Percentiles rank a stretch among this genome's conserved stretches.
phyloP scores from a whole-genome alignment of 1,139 yeast genomes.

The Pichia sp. region DNA sequence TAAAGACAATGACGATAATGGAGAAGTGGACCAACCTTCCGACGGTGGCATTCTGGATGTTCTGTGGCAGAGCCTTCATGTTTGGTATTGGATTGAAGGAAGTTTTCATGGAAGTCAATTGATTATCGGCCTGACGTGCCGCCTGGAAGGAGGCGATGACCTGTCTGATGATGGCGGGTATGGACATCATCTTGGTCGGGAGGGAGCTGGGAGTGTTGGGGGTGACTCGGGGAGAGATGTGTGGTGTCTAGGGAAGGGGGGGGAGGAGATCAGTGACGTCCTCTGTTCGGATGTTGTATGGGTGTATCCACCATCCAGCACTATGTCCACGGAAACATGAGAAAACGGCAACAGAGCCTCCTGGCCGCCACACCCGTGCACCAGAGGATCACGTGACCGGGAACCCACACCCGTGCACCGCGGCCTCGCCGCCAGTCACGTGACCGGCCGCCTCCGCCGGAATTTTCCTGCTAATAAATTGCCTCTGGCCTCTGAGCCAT shows the following conservation, averaged over 20 bases:
- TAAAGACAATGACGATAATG: slow-evolving; percentile 39
- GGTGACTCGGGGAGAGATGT: not conserved
- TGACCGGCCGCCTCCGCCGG: too few relatives aligned
- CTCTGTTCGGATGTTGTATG: too few relatives aligned
- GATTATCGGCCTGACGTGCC: slow-evolving; percentile 6
- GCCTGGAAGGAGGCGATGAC: slow-evolving; percentile 10
- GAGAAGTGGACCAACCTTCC: slow-evolving; percentile 35
- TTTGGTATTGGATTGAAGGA: slow-evolving; percentile 17
- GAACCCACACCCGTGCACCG: too few relatives aligned
- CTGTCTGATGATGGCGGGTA: slow-evolving; percentile 7
- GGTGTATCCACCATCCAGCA: too few relatives aligned
- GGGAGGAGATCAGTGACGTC: too few relatives aligned
- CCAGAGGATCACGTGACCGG: too few relatives aligned
- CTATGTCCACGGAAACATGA: too few relatives aligned
- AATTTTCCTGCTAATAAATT: too few relatives aligned
- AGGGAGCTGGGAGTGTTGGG: too few relatives aligned
- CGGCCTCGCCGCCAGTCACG: too few relatives aligned
- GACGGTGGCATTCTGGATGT: slow-evolving; percentile 6
- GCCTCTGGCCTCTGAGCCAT: too few relatives aligned
- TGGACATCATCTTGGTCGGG: slow-evolving; percentile 7
- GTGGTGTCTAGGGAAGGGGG: too few relatives aligned
- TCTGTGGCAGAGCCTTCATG: slow-evolving; percentile 9
- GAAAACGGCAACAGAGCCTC: not conserved
- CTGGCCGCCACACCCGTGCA: not conserved
- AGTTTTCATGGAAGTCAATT: slow-evolving; percentile 11